These are phyloP conservation scores for Solanum clarkiae DNA, from an alignment of 257 asterid genomes.

Conservation along the genomic window DNA sequence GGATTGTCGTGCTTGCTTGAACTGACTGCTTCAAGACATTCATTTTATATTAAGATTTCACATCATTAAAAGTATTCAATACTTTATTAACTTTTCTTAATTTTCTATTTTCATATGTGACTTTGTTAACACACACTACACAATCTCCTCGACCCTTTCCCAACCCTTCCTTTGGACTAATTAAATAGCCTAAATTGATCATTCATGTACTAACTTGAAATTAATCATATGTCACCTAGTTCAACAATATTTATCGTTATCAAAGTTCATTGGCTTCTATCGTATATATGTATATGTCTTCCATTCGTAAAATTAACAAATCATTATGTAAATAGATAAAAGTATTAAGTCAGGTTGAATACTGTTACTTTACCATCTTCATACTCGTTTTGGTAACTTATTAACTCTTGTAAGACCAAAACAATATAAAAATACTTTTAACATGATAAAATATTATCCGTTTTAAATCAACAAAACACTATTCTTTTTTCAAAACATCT, in stretches of 20 bases:
- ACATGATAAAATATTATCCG: background rate
- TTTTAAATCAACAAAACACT: background rate
- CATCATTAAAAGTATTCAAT: background rate
- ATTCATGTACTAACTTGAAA: too few relatives aligned
- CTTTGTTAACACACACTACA: too few relatives aligned
- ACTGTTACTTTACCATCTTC: background rate
- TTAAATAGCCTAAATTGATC: too few relatives aligned
- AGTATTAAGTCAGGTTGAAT: background rate
- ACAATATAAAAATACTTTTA: background rate
- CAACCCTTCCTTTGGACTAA: too few relatives aligned
- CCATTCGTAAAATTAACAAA: background rate
- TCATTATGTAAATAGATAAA: background rate
- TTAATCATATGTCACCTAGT: background rate
- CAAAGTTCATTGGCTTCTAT: background rate
- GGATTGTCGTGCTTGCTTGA: too few relatives aligned
- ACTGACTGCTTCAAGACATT: too few relatives aligned
- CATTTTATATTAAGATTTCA: background rate
- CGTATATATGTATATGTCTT: background rate
- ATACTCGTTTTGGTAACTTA: rapidly evolving
- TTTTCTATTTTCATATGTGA: too few relatives aligned
- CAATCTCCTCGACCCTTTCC: background rate
- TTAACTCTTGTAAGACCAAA: background rate
- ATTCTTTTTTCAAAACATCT: background rate
- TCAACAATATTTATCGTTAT: background rate
- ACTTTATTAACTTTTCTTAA: too few relatives aligned